A percentile compares a stretch with the other conserved stretches of the same genome.
These are phyloP conservation scores for Elsinoe arachidis DNA, from an alignment of 2,329 filamentous ascomycete species.

Conservation along the genomic window DNA sequence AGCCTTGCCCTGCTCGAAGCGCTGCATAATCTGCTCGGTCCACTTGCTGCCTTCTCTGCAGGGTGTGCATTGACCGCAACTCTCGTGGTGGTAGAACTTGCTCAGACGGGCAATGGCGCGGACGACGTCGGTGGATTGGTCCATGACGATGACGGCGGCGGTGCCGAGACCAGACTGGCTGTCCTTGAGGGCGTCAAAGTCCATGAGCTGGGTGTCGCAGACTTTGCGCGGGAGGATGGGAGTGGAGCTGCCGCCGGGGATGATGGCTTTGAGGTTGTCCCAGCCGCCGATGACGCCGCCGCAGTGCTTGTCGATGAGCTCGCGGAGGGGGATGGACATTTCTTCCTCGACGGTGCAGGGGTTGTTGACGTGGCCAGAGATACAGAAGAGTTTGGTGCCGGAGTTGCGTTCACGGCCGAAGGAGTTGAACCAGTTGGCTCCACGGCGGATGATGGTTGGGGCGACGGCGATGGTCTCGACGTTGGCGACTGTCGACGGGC, in stretches of 20 bases:
- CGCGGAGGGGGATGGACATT: slow-evolving; percentile 93
- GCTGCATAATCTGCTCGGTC: slow-evolving; percentile 98
- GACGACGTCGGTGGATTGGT: slow-evolving; percentile 94
- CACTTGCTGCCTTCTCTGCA: slow-evolving; percentile 98
- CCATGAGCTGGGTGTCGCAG: slow-evolving; percentile 96
- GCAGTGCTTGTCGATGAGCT: slow-evolving; percentile 97
- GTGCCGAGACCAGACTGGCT: slow-evolving; percentile 95
- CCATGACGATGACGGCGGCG: slow-evolving; percentile 97
- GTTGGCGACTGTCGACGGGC: slow-evolving; percentile 95
- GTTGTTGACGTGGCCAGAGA: slow-evolving; percentile 98
- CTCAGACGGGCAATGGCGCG: slow-evolving; percentile 85
- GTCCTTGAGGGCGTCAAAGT: slow-evolving; percentile 97
- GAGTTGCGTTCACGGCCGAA: slow-evolving; percentile 95
- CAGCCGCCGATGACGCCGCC: slow-evolving; percentile 93
- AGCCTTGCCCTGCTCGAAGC: slow-evolving; percentile 86
- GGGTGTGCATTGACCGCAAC: slow-evolving; percentile 97
- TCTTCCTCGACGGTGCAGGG: slow-evolving; percentile 97
- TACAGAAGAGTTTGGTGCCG: slow-evolving; percentile 96
- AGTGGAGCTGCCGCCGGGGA: slow-evolving; percentile 93
- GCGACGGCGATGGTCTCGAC: slow-evolving; percentile 95
- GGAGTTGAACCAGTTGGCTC: slow-evolving; percentile 81
- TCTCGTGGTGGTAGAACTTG: slow-evolving; percentile 98
- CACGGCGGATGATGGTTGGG: slow-evolving; percentile 89
- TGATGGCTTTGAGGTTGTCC: slow-evolving; percentile 94
- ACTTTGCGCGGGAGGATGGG: slow-evolving; percentile 84